A percentile compares a stretch with the other conserved stretches of the same genome.
phyloP scores from a whole-genome alignment of 1,139 yeast species.

The Taphrina pruni region DNA sequence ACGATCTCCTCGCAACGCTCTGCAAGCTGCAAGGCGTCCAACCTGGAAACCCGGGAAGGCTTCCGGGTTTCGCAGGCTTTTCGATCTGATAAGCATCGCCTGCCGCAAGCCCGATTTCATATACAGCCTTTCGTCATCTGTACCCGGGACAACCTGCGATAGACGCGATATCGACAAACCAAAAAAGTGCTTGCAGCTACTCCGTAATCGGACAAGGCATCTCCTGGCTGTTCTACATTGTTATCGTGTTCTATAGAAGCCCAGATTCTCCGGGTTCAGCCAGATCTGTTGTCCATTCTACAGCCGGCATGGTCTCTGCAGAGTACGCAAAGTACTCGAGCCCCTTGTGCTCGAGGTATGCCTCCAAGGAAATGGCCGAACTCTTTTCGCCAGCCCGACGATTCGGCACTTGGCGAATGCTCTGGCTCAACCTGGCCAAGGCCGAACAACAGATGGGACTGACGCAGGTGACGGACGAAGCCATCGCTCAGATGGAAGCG shows the following conservation, averaged over 20 bases:
- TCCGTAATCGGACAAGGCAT: conserved; percentile 1
- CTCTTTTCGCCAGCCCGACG: conserved; percentile 91
- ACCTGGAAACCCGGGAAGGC: too few species aligned
- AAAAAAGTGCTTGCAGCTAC: background rate
- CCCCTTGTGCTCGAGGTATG: conserved; percentile 95
- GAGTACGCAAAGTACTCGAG: conserved; percentile 63
- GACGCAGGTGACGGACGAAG: conserved; percentile 82
- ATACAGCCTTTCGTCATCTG: background rate
- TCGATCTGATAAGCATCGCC: conserved; percentile 5
- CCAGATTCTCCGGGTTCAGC: too few species aligned
- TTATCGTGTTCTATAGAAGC: background rate
- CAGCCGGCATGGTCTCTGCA: conserved; percentile 33
- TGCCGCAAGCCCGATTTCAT: background rate
- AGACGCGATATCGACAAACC: background rate
- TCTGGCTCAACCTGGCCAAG: conserved; percentile 93
- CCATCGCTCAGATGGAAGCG: conserved; percentile 79
- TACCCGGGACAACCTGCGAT: background rate
- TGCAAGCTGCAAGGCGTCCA: background rate
- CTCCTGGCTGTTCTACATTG: background rate
- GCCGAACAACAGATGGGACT: conserved; percentile 94
- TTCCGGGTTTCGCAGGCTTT: too few species aligned
- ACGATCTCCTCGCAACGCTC: background rate
- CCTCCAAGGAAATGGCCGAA: conserved; percentile 94
- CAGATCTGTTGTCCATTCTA: too few species aligned
- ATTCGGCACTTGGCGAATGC: conserved; percentile 96